A percentile compares a stretch with the other conserved stretches of the same genome.
Evolutionary conservation across 2,329 filamentous ascomycete species (phyloP).

Genomic region (Mycosphaerella sp.): DNA sequence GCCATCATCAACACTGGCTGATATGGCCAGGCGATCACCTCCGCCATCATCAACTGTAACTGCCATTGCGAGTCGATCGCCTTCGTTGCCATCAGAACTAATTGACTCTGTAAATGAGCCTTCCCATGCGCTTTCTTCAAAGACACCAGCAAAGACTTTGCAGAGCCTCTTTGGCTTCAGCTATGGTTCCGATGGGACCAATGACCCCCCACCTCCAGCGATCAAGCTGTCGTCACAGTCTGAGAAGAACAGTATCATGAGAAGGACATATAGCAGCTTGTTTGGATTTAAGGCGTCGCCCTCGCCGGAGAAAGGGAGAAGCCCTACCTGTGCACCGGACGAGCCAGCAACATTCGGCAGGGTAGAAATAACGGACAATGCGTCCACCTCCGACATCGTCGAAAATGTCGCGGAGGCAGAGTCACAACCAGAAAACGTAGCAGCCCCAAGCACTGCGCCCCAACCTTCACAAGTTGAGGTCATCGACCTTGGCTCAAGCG

Average conservation of each 20-base stretch:
- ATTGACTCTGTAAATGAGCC: background rate
- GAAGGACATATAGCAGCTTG: conserved; percentile 28
- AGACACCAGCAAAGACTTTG: conserved; percentile 14
- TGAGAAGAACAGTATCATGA: conserved; percentile 29
- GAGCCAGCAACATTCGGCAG: conserved; percentile 10
- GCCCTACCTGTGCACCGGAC: background rate
- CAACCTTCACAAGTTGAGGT: conserved; percentile 14
- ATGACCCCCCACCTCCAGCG: conserved; percentile 5
- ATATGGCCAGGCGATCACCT: too few relatives aligned
- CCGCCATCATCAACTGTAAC: background rate
- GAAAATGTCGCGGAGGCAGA: background rate
- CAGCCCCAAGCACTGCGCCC: conserved; percentile 11
- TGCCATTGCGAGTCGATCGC: background rate
- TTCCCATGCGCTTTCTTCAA: background rate
- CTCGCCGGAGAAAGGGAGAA: conserved; percentile 19
- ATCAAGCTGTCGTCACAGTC: conserved; percentile 25
- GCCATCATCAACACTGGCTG: too few relatives aligned
- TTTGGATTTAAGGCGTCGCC: conserved; percentile 30
- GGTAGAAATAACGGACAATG: background rate
- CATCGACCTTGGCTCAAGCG: conserved; percentile 26
- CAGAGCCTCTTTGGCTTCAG: conserved; percentile 15
- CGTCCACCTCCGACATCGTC: background rate
- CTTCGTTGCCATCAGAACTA: background rate
- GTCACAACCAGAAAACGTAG: background rate
- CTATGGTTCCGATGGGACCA: conserved; percentile 21